Base-by-base conservation (phyloP, 306 rosid species). In the Medicago arabica region DNA sequence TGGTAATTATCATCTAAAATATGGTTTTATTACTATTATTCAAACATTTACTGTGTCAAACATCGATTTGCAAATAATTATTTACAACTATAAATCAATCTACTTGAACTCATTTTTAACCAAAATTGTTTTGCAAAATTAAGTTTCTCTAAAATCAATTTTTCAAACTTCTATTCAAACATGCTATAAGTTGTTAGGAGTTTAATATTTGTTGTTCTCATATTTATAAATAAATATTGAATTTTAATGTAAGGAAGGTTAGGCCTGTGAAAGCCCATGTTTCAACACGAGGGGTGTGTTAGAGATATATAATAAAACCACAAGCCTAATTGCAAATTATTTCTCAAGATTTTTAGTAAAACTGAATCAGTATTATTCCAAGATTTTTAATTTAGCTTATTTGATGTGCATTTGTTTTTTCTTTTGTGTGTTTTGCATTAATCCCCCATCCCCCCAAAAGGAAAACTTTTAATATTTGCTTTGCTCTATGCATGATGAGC, bases 341-440 rank as follows among this genome's bases (percentile, higher is more conserved):
- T 34, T 41, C 13, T 71, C 60, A 13, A 40, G 62, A 54, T 79
- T 64, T 79, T 39, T 18, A 54, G 47, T 17, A 13, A 57, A 28
- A 53, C n/a, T 17, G 61, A 72, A 72, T 15, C 69, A 28, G 40
- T 71, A 71, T 49, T 69, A 49, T 69, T 69, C 19, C 16, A 15
- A 38, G 46, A 69, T 69, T 28, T 49, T 36, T 9, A 59, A 16
- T 9, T 50, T n/a, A 28, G 6, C 47, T 69, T 69, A 9, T 50
- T 50, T 49, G 61, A 31, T 49, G 31, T 50, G 39, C 43, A 68
- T 15, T 5, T 66, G 31, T 21, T 34, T 53, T 25, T n/a, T 39
- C 15, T 40, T 25, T 21, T 16, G 14, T 23, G 23, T 23, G 46
- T 69, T 75, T 81, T 81, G 28, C 58, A 49, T 38, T 23, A 69